Evolutionary conservation across 371 early-diverging fungal genomes (phyloP), one percentile per base, ranked within the genome.

Genomic region (Actinomucor elegans): DNA sequence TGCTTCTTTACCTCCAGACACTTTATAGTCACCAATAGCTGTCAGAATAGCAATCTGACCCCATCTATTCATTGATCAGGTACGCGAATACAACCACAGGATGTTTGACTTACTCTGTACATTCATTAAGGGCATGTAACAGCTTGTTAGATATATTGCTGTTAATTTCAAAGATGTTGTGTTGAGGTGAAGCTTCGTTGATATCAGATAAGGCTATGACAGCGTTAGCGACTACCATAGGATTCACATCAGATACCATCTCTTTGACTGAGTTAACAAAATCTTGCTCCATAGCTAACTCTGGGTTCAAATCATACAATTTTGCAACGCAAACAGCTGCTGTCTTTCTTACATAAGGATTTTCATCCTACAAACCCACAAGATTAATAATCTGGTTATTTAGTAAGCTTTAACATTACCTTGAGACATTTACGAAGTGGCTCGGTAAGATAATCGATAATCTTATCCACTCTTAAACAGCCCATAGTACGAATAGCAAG

Each of bases 401-500:
- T n/a, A 20, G 6, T 3, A 34, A 5, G 8, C 11, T 17, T 9
- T 8, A 42, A 31, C 0, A 38, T 23, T 51, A 66, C 66, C 54
- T 68, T 68, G 10, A 98, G 79, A 63, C 91, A 91, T 48, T 90
- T 89, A 52, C 94, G 88, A 37, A 95, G 86, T 9, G 95, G 92
- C 32, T 96, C 90, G 11, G 73, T 69, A 29, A 79, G 62, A 47
- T 92, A 92, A 66, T 96, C 96, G 23, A 95, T 79, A 48, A 99
- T 94, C 60, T 93, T 94, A 57, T 96, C 96, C 0, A 93, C 96
- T 53, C 94, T 89, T 42, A 99, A 83, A 65, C 94, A 98, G 12
- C 94, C 92, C 94, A 95, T 93, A 2, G 96, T 99, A 46, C 99
- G 86, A 59, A 99, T 96, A 31, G 99, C 96, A 52, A 96, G 74